Conservation (phyloP, 768 basidiomycete species). For the Lentinus brumalis region DNA sequence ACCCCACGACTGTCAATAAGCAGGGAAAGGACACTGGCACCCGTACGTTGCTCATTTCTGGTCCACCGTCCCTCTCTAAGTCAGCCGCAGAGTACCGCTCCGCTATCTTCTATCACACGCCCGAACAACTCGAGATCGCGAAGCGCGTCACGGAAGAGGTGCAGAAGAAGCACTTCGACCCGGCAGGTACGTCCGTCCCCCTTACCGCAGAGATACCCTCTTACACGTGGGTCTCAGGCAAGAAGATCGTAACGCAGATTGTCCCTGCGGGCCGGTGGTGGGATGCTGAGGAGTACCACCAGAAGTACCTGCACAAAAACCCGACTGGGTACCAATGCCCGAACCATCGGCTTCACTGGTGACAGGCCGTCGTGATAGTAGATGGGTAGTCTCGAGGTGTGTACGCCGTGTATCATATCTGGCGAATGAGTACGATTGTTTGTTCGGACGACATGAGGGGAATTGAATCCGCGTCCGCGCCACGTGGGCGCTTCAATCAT, state of each 20-base stretch:
- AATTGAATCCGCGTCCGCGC: too few relatives aligned
- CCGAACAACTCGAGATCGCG: constrained; percentile 73
- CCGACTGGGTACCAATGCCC: constrained; percentile 91
- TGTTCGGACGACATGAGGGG: too few relatives aligned
- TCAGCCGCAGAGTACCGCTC: constrained; percentile 79
- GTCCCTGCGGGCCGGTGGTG: constrained; percentile 74
- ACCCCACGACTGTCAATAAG: constrained; percentile 80
- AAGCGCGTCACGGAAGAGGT: constrained; percentile 80
- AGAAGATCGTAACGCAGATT: constrained; percentile 82
- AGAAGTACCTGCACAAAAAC: constrained; percentile 81
- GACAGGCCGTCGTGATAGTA: constrained; percentile 8
- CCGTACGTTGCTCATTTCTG: constrained; percentile 50
- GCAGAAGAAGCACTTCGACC: constrained; percentile 79
- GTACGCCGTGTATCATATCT: too few relatives aligned
- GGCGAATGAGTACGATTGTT: too few relatives aligned
- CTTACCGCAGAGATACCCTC: not conserved
- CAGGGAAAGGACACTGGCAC: constrained; percentile 81
- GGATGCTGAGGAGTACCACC: constrained; percentile 82
- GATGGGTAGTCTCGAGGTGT: too few relatives aligned
- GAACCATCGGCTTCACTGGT: constrained; percentile 87
- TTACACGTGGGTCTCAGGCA: constrained; percentile 32
- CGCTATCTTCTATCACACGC: constrained; percentile 79
- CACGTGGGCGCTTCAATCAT: too few relatives aligned
- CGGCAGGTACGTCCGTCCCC: constrained; percentile 38
- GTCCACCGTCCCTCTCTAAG: too few relatives aligned